phyloP scores from a whole-genome alignment of 345 rosid species.

The Theobroma cacao region DNA sequence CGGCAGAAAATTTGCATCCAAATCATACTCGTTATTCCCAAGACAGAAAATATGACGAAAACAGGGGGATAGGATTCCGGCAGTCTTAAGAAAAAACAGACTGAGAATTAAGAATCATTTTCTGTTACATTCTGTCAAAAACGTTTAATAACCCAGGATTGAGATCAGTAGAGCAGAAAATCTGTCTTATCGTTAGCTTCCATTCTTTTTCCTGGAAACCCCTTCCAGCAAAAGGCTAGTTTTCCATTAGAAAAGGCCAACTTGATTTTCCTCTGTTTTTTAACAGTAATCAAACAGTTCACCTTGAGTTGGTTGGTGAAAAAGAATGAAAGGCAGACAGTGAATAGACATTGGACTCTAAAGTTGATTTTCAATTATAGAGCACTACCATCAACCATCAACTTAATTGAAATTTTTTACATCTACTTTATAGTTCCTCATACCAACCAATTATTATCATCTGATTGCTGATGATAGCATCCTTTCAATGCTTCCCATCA shows the following conservation, averaged over 20 bases:
- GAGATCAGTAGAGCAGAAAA: background rate
- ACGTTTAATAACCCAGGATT: background rate
- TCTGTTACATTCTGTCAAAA: background rate
- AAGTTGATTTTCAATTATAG: slow-evolving; percentile 3
- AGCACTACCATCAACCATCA: background rate
- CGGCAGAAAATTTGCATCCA: background rate
- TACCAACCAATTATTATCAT: background rate
- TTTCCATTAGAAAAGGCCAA: background rate
- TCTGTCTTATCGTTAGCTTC: background rate
- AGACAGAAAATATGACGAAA: background rate
- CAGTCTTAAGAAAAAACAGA: too few species aligned
- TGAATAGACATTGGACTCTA: background rate
- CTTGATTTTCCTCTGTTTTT: background rate
- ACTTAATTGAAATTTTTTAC: background rate
- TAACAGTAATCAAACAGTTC: background rate
- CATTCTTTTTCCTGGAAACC: background rate
- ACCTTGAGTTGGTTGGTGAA: background rate
- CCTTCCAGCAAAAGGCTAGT: background rate
- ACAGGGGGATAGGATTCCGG: background rate
- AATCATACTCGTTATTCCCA: background rate
- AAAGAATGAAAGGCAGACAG: background rate
- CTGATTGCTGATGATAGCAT: background rate
- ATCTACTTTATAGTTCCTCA: background rate
- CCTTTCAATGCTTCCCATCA: background rate
- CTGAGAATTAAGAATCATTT: slow-evolving; percentile 5